Percentiles rank a stretch among this genome's conserved stretches.
phyloP scores from a whole-genome alignment of 257 asterid species.

The Solanum boliviense region DNA sequence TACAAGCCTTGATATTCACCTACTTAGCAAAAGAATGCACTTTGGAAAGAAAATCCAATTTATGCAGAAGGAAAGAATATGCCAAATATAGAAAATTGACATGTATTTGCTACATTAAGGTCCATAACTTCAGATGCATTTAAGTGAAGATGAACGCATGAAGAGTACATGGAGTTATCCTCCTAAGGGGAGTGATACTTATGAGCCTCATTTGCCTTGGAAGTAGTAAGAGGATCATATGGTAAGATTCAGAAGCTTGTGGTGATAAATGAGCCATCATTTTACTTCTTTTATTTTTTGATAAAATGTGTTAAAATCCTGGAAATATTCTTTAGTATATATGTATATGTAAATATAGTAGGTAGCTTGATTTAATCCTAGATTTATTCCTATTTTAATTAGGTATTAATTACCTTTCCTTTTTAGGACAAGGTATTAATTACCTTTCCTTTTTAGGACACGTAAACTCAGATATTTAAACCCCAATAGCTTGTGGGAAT shows the following conservation, averaged over 20 bases:
- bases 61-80: background rate
- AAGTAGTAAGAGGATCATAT: background rate
- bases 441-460: background rate
- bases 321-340: background rate
- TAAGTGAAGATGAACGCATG: background rate
- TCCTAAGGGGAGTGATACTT: background rate
- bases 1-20: background rate
- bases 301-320: background rate
- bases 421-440: too few species aligned
- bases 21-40: background rate
- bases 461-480: background rate
- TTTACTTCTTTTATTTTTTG: background rate
- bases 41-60: background rate
- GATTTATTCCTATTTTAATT: background rate
- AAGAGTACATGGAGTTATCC: background rate
- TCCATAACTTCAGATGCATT: background rate
- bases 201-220: background rate
- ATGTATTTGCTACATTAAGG: background rate
- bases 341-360: background rate
- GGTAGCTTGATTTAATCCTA: background rate
- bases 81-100: background rate
- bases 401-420: background rate
- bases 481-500: background rate
- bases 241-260: background rate
- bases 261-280: background rate